Evolutionary conservation across 2,329 filamentous ascomycete genomes (phyloP).

Genomic region (Neopestalotiopsis rosae): DNA sequence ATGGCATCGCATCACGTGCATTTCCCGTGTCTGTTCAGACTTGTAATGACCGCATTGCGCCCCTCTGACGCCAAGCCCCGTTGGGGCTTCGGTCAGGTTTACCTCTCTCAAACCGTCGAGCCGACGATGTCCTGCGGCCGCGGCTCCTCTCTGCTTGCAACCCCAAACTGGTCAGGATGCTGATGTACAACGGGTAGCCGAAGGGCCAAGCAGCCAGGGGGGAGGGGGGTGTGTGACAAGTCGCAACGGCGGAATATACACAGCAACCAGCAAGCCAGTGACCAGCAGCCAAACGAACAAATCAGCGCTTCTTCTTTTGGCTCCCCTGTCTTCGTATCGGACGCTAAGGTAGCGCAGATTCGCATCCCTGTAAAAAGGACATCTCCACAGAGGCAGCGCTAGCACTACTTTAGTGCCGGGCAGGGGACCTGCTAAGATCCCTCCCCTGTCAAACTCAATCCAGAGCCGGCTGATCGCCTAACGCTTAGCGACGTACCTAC

Average conservation of each 20-base stretch:
- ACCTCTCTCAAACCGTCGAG: neutral
- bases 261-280: neutral
- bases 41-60: neutral
- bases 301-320: neutral
- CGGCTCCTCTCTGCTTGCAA: neutral
- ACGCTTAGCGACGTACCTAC: neutral
- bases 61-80: conserved; percentile 1
- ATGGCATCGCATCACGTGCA: conserved; percentile 1
- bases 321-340: neutral
- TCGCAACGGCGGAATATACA: neutral
- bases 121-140: conserved; percentile 18
- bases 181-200: no score
- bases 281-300: neutral
- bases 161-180: neutral
- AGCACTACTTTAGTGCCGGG: neutral
- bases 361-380: conserved; percentile 16
- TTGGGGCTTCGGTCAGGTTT: conserved; percentile 9
- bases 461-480: conserved; percentile 1
- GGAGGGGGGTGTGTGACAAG: neutral
- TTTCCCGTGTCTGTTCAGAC: neutral
- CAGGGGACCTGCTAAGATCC: neutral
- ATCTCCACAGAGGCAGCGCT: conserved; percentile 10
- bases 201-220: neutral
- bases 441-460: neutral
- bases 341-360: neutral